Percentiles rank a stretch among this genome's conserved stretches.
Conservation (phyloP, 176 grass and related monocot species). For the Neostapfia colusana region DNA sequence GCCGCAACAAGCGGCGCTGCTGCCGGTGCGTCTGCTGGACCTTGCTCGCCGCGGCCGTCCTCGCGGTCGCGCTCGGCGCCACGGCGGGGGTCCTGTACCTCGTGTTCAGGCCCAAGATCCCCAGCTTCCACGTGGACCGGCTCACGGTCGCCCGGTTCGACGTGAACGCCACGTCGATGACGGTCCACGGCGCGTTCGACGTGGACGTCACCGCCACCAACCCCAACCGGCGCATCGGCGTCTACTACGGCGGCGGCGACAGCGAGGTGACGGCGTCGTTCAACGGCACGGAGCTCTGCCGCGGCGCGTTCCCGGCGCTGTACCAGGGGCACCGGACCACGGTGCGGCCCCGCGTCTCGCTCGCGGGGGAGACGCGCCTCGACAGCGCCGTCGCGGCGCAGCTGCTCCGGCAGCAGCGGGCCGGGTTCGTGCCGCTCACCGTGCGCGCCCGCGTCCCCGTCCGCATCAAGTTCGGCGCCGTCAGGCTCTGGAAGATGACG, state of each 20-base stretch:
- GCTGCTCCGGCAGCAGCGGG: constrained; percentile 42
- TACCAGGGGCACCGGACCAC: constrained; percentile 91
- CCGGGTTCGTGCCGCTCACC: constrained; percentile 54
- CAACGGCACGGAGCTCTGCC: constrained; percentile 63
- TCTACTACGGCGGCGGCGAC: constrained; percentile 75
- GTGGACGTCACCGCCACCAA: constrained; percentile 60
- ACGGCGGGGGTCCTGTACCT: constrained; percentile 84
- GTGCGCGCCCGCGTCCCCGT: constrained; percentile 64
- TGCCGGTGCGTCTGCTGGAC: constrained; percentile 84
- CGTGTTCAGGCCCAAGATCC: constrained; percentile 81
- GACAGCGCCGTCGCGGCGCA: constrained; percentile 47
- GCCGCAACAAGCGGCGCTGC: constrained; percentile 36
- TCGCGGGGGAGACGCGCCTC: constrained; percentile 53
- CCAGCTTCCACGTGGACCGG: constrained; percentile 67
- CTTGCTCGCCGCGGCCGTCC: constrained; percentile 15
- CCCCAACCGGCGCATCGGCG: constrained; percentile 75
- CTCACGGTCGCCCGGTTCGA: constrained; percentile 56
- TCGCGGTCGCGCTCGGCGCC: constrained; percentile 56
- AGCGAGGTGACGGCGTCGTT: constrained; percentile 58
- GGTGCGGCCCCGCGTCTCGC: constrained; percentile 39
- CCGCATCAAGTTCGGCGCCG: constrained; percentile 65
- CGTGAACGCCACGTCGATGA: constrained; percentile 35
- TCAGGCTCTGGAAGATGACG: constrained; percentile 74
- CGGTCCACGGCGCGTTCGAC: constrained; percentile 57
- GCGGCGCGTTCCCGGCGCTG: constrained; percentile 65